Evolutionary conservation across 306 rosid species (phyloP), one percentile per base, ranked within the genome.

Genomic region (Macrotyloma uniflorum): DNA sequence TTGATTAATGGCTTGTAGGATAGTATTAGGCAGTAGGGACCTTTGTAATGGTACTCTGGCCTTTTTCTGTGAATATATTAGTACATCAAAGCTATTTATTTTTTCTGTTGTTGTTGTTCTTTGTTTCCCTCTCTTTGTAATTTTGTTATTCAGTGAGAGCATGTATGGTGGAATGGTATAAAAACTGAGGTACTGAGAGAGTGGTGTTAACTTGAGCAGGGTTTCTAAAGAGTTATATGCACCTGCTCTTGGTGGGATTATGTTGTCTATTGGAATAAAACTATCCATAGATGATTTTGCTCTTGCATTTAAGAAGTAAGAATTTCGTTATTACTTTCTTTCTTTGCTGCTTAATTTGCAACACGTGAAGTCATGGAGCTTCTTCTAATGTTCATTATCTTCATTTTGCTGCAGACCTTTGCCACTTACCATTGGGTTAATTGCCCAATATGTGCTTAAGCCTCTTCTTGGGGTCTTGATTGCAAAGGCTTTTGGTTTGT

Each of bases 201-300:
- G 57, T 22, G 73, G 26, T 76, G 57, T 78, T 64, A 70, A 81
- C 79, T 83, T 83, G 70, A 85, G 24, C 87, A 95, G 99, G 99
- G 99, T 95, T 58, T 88, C 98, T 32, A 95, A 95, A 85, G 98
- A 93, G 38, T 83, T 95, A 38, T 95, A 95, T 82, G 94, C 99
- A 40, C 99, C 98, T 75, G 94, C 99, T 55, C 98, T 95, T 87
- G 99, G 99, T 82, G 99, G 99, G 87, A 95, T 95, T 77, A 95
- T 95, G 99, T 81, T 95, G 65, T 95, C 99, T 35, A 93, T 95
- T 87, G 98, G 99, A 73, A 88, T 95, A 81, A 83, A 76, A 82
- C 97, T 95, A 73, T 95, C 99, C 42, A 1, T 91, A 3, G 89
- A 95, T 20, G 98, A 95, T 87, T 89, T 95, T 74, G 96, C 99